phyloP scores from a whole-genome alignment of 495 filamentous ascomycete species.

The Oidiodendron maius region DNA sequence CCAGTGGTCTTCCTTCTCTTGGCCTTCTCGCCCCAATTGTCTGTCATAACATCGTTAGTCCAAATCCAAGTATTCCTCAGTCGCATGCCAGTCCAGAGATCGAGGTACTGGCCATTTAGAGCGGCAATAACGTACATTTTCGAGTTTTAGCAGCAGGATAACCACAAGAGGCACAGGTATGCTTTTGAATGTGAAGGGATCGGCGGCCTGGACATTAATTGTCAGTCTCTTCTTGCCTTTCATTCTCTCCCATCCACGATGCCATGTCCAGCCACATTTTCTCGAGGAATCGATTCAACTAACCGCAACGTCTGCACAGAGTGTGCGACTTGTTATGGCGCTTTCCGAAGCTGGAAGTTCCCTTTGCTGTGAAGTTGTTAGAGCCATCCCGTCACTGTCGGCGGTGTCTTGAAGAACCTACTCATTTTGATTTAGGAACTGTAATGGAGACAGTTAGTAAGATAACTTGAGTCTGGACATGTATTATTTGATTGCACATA shows the following conservation, averaged over 20 bases:
- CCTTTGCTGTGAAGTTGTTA: conserved; percentile 52
- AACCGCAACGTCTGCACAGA: conserved; percentile 98
- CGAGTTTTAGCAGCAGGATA: conserved; percentile 95
- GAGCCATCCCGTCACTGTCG: conserved; percentile 3
- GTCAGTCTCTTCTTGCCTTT: conserved; percentile 15
- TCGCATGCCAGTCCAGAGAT: conserved; percentile 6
- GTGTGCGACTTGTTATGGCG: conserved; percentile 99
- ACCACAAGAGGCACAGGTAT: conserved; percentile 93
- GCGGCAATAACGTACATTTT: conserved; percentile 75
- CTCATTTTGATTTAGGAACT: conserved; percentile 59
- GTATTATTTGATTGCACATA: neutral
- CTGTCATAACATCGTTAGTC: conserved; percentile 41
- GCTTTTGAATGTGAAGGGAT: conserved; percentile 99
- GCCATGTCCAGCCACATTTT: neutral
- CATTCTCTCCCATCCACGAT: neutral
- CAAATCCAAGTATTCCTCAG: conserved; percentile 14
- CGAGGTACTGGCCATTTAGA: neutral
- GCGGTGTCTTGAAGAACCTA: conserved; percentile 36
- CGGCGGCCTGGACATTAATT: conserved; percentile 61
- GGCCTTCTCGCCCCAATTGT: conserved; percentile 99
- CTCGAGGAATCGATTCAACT: conserved; percentile 35
- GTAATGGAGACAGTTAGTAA: conserved; percentile 12
- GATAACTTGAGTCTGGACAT: neutral
- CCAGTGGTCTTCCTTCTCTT: conserved; percentile 99
- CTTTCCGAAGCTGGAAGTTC: conserved; percentile 95